A percentile compares a stretch with the other conserved stretches of the same genome.
Evolutionary conservation across 768 basidiomycete species (phyloP).

Genomic region (Suillus variegatus): DNA sequence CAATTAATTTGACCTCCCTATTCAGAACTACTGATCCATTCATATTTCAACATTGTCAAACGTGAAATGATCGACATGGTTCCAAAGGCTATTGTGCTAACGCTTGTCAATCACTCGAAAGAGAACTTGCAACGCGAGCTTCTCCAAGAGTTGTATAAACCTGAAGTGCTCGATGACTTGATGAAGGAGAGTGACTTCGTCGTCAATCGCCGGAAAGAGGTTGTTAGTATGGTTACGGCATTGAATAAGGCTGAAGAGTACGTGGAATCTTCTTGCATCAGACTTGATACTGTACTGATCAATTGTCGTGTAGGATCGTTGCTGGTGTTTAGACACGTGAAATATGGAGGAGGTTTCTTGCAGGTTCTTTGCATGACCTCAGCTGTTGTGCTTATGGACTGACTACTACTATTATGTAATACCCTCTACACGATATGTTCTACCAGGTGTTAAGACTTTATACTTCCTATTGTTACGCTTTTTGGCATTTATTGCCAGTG

Average conservation of each 20-base stretch:
- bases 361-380: conserved; percentile 4
- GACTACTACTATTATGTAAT: conserved; percentile 25
- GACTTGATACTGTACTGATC: conserved; percentile 15
- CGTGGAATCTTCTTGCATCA: conserved; percentile 6
- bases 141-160: conserved; percentile 94
- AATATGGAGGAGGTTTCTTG: not conserved
- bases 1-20: conserved; percentile 8
- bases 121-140: conserved; percentile 94
- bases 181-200: conserved; percentile 94
- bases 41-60: conserved; percentile 98
- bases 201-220: conserved; percentile 90
- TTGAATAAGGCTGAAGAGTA: conserved; percentile 97
- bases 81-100: conserved; percentile 91
- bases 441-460: conserved; percentile 13
- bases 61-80: conserved; percentile 99
- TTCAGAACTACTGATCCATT: conserved; percentile 90
- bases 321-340: conserved; percentile 51
- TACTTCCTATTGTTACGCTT: not conserved
- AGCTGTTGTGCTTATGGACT: conserved; percentile 11
- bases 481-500: not conserved
- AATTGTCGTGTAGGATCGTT: conserved; percentile 48
- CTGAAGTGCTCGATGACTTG: conserved; percentile 92
- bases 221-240: conserved; percentile 88
- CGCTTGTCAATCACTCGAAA: conserved; percentile 90
- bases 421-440: conserved; percentile 29